Percentiles rank a stretch among this genome's conserved stretches.
These are phyloP conservation scores for Fusarium pseudoanthophilum DNA, from an alignment of 2,329 filamentous ascomycete genomes.

Conservation along the genomic window DNA sequence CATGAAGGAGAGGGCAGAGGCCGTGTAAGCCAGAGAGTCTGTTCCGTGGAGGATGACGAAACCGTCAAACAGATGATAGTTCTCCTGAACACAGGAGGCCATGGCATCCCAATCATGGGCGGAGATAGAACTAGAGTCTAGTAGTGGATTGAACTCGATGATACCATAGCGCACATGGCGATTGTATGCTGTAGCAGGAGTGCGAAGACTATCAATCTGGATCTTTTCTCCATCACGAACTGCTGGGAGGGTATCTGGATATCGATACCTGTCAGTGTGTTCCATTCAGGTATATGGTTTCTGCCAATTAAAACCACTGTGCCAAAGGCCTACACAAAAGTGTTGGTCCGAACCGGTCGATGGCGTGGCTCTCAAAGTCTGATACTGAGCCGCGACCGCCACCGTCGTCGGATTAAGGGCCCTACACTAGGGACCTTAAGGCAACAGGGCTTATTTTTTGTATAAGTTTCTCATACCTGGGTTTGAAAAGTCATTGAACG, in stretches of 20 bases:
- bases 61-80: constrained; percentile 89
- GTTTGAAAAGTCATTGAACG: constrained; percentile 77
- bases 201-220: constrained; percentile 75
- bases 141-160: constrained; percentile 83
- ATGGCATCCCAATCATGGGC: constrained; percentile 88
- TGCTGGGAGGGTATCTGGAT: constrained; percentile 60
- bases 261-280: background rate
- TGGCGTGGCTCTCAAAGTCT: too few relatives aligned
- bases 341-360: too few relatives aligned
- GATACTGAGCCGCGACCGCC: too few relatives aligned
- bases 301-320: too few relatives aligned
- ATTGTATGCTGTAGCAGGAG: constrained; percentile 81
- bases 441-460: too few relatives aligned
- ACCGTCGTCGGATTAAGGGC: too few relatives aligned
- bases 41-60: constrained; percentile 94
- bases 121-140: constrained; percentile 92
- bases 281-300: background rate
- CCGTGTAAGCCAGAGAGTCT: constrained; percentile 89
- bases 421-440: too few relatives aligned
- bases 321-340: too few relatives aligned
- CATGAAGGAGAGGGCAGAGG: constrained; percentile 93
- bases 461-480: constrained; percentile 38
- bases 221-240: constrained; percentile 61
- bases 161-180: constrained; percentile 86
- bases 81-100: constrained; percentile 79